Conservation (phyloP, 2,329 filamentous ascomycete genomes). For the Fusarium chuoi region DNA sequence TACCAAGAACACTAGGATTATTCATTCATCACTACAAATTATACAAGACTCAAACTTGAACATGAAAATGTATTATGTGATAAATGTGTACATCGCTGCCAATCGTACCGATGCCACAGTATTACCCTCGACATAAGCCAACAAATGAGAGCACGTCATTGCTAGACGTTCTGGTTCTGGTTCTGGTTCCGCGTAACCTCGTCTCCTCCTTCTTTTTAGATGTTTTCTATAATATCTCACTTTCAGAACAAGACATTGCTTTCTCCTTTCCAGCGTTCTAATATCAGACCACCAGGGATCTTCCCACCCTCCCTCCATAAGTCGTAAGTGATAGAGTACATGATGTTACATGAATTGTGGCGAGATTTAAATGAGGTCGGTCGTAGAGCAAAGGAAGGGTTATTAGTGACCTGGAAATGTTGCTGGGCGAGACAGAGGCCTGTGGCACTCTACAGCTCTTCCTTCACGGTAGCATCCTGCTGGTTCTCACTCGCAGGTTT, state of each 20-base stretch:
- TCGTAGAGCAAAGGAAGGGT: neutral
- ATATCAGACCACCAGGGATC: constrained; percentile 4
- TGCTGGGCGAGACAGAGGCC: neutral
- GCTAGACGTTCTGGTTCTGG: constrained; percentile 30
- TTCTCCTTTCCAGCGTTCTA: constrained; percentile 15
- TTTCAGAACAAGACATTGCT: constrained; percentile 6
- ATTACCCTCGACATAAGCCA: constrained; percentile 25
- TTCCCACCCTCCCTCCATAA: constrained; percentile 37
- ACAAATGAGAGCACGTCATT: constrained; percentile 43
- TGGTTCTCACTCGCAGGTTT: constrained; percentile 73
- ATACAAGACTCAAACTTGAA: constrained; percentile 9
- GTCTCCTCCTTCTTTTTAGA: constrained; percentile 25
- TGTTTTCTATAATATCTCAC: constrained; percentile 19
- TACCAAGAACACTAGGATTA: neutral
- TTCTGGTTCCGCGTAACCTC: constrained; percentile 27
- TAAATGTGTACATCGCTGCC: constrained; percentile 25
- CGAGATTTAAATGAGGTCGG: neutral
- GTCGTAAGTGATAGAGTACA: constrained; percentile 44
- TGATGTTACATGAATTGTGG: constrained; percentile 39
- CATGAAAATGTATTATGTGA: constrained; percentile 40
- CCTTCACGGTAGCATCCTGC: constrained; percentile 64
- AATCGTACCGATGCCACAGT: constrained; percentile 24
- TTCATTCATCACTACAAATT: neutral
- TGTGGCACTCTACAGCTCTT: constrained; percentile 48
- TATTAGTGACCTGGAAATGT: neutral